Evolutionary conservation across 2,329 filamentous ascomycete species (phyloP), one percentile per base, ranked within the genome.

Genomic region (Sphaerostilbella broomeana): DNA sequence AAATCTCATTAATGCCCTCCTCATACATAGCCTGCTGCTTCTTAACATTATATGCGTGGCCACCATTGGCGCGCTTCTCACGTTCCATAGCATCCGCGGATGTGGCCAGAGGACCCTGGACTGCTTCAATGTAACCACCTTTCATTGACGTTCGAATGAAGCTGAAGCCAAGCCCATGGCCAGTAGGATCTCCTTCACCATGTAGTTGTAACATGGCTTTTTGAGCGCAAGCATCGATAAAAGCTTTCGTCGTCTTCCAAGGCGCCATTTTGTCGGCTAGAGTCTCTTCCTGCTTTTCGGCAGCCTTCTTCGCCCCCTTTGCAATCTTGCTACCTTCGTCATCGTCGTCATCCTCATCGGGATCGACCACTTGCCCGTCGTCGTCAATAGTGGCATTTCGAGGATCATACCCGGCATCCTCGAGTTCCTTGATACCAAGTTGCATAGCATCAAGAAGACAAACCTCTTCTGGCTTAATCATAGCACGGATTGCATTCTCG

Each of bases 61-160:
- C 92, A 40, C 88, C 88, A 48, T 92, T 90, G 12, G 85, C 85
- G 56, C 89, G 86, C 47, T 92, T 79, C 58, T 89, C 86, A 46
- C 89, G 84, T 54, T 87, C 84, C 45, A 89, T 86, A 54, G 86
- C 89, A 59, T 95, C 87, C 15, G 87, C 88, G 8, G 77, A 79
- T 3, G 77, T 81, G 6, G 77, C 75, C 26, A 77, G 63, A 3
- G 78, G 77, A 2, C 78, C 78, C 41, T 78, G 76, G 18, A 94
- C 77, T 15, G 88, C 84, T 56, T 89, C 86, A 61, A 95, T 75
- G 45, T 79, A 98, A 0, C 92, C 92, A 46, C 92, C 92, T 63
- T 98, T 98, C 92, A 98, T 98, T 1, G 87, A 94, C 0, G 89
- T 95, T 56, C 92, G 88, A 60, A 98, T 89, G 61, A 98, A 95